Evolutionary conservation across 179 eudicot species (phyloP).

Genomic region (Actinidia arguta): DNA sequence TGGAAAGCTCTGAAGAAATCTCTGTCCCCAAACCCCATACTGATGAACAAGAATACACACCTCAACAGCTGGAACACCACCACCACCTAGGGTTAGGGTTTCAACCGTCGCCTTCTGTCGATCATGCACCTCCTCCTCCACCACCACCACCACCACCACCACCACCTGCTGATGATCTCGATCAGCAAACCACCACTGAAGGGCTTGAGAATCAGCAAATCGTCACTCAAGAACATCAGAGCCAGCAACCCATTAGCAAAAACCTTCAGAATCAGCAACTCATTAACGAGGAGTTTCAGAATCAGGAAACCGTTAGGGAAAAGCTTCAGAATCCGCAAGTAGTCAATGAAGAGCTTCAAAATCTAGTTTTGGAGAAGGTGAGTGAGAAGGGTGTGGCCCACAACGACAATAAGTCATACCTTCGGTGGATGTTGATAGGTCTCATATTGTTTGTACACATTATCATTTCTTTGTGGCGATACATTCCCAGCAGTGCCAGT

Average conservation of each 20-base stretch:
- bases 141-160: no score
- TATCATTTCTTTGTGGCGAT: constrained; percentile 9
- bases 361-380: constrained; percentile 20
- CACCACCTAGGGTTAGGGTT: constrained; percentile 30
- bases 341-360: constrained; percentile 14
- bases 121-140: not conserved
- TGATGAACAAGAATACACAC: no score
- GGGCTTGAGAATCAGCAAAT: not conserved
- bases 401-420: not conserved
- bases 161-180: constrained; percentile 10
- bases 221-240: not conserved
- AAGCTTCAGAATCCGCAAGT: constrained; percentile 4
- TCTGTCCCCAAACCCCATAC: not conserved
- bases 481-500: not conserved
- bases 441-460: constrained; percentile 10
- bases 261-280: not conserved
- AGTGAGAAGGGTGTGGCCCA: not conserved
- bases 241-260: not conserved
- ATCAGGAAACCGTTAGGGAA: not conserved
- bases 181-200: constrained; percentile 8
- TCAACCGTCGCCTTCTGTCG: not conserved
- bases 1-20: constrained; percentile 16
- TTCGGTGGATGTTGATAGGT: not conserved
- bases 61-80: no score
- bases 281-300: constrained; percentile 8